Conservation (phyloP, 768 basidiomycete genomes). For the Steccherinum ochraceum region DNA sequence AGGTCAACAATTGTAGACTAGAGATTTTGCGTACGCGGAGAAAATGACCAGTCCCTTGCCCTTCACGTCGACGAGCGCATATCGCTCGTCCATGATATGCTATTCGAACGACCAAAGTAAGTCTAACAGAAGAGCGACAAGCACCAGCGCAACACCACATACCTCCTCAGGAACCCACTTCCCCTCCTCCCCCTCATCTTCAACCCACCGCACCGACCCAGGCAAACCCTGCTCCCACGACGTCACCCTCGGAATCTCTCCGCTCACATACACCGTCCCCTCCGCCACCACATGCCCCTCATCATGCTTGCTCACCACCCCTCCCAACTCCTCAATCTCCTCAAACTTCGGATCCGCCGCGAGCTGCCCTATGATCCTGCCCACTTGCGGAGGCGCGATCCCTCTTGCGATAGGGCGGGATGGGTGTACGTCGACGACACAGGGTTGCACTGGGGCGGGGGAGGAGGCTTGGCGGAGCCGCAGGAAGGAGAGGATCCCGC, state of each 20-base stretch:
- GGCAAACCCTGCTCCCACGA: slow-evolving; percentile 62
- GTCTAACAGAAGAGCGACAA: background rate
- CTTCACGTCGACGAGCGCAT: slow-evolving; percentile 67
- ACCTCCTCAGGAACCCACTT: slow-evolving; percentile 54
- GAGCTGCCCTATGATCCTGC: slow-evolving; percentile 52
- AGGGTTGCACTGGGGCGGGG: slow-evolving; percentile 28
- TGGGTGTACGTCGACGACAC: slow-evolving; percentile 73
- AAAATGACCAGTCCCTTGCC: slow-evolving; percentile 81
- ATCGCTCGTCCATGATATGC: slow-evolving; percentile 82
- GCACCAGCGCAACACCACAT: no score
- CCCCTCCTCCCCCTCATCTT: slow-evolving; percentile 20
- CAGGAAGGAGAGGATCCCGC: slow-evolving; percentile 58
- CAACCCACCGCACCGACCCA: slow-evolving; percentile 59
- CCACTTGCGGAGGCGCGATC: slow-evolving; percentile 61
- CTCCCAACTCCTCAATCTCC: slow-evolving; percentile 51
- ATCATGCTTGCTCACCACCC: slow-evolving; percentile 43
- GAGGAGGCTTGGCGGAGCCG: slow-evolving; percentile 29
- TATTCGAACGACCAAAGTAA: no score
- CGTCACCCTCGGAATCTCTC: slow-evolving; percentile 70
- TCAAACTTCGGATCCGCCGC: slow-evolving; percentile 70
- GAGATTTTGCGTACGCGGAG: slow-evolving; percentile 71
- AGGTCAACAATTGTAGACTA: no score
- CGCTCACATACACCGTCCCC: slow-evolving; percentile 71
- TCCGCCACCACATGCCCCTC: slow-evolving; percentile 63
- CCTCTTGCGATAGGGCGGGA: slow-evolving; percentile 68